Conservation (phyloP, 371 early-diverging fungal species). For the Mucor circinelloides region DNA sequence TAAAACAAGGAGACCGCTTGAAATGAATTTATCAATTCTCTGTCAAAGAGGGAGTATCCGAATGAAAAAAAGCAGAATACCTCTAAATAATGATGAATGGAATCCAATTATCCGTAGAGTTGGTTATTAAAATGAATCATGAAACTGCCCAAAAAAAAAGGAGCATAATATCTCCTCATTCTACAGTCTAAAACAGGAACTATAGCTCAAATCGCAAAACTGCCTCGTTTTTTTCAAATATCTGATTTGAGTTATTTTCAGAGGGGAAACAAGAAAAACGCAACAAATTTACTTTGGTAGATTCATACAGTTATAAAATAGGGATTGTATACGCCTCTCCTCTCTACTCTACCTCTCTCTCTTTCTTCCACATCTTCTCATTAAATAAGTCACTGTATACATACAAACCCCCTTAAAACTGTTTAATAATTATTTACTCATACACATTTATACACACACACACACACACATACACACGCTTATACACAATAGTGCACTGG, state of each 20-base stretch:
- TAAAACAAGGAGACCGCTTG: not conserved
- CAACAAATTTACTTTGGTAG: not conserved
- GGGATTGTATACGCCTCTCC: not conserved
- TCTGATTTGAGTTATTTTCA: constrained; percentile 6
- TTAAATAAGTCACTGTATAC: not conserved
- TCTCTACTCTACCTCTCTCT: not conserved
- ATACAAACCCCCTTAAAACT: not conserved
- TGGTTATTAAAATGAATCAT: not conserved
- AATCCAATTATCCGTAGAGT: not conserved
- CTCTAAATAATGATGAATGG: not conserved
- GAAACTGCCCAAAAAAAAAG: not conserved
- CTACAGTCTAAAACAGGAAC: not conserved
- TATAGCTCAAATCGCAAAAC: constrained; percentile 24
- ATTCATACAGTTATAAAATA: not conserved
- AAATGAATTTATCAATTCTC: not conserved
- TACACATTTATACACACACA: not conserved
- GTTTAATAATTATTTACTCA: not conserved
- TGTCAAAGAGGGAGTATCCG: not conserved
- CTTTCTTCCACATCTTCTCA: not conserved
- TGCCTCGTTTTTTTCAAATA: constrained; percentile 21
- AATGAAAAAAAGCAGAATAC: not conserved
- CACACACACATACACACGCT: not conserved
- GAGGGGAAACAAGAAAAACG: not conserved
- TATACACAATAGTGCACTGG: not conserved
- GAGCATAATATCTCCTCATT: not conserved